phyloP scores from a whole-genome alignment of 495 filamentous ascomycete genomes.

The Penicillium silybi region DNA sequence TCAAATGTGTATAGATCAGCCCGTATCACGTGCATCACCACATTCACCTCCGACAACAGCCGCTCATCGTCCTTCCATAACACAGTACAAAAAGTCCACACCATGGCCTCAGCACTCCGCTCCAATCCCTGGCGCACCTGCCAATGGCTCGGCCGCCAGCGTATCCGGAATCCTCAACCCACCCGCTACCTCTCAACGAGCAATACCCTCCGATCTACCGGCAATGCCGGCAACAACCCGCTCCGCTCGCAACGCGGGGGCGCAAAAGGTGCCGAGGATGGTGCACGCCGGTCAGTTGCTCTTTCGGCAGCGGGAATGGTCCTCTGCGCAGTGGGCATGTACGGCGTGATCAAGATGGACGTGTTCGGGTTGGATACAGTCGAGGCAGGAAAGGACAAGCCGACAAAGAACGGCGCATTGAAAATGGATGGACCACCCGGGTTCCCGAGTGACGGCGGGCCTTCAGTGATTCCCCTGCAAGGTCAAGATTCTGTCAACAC shows the following conservation, averaged over 20 bases:
- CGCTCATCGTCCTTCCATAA: slow-evolving; percentile 3
- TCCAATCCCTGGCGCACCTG: slow-evolving; percentile 31
- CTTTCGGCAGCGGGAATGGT: slow-evolving; percentile 37
- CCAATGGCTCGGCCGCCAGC: slow-evolving; percentile 31
- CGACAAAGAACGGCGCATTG: slow-evolving; percentile 17
- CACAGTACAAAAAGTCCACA: slow-evolving; percentile 9
- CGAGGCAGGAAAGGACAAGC: slow-evolving; percentile 1
- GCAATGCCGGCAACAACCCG: slow-evolving; percentile 23
- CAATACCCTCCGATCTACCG: slow-evolving; percentile 20
- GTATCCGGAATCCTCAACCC: slow-evolving; percentile 10
- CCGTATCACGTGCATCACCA: slow-evolving; percentile 27
- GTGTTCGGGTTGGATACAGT: slow-evolving; percentile 32
- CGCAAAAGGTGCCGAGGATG: slow-evolving; percentile 17
- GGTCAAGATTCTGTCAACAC: slow-evolving; percentile 47
- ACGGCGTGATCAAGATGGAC: slow-evolving; percentile 37
- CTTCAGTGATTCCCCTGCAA: slow-evolving; percentile 39
- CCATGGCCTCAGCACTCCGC: slow-evolving; percentile 25
- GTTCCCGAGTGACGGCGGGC: slow-evolving; percentile 29
- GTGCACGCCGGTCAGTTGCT: slow-evolving; percentile 30
- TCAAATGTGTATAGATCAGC: slow-evolving; percentile 11
- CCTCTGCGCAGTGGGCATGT: slow-evolving; percentile 34
- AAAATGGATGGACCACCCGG: slow-evolving; percentile 40
- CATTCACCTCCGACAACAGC: slow-evolving; percentile 13
- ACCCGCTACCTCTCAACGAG: slow-evolving; percentile 27
- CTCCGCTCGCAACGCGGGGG: slow-evolving; percentile 23